phyloP scores from a whole-genome alignment of 2,329 filamentous ascomycete genomes.

The Botrytis cinerea region DNA sequence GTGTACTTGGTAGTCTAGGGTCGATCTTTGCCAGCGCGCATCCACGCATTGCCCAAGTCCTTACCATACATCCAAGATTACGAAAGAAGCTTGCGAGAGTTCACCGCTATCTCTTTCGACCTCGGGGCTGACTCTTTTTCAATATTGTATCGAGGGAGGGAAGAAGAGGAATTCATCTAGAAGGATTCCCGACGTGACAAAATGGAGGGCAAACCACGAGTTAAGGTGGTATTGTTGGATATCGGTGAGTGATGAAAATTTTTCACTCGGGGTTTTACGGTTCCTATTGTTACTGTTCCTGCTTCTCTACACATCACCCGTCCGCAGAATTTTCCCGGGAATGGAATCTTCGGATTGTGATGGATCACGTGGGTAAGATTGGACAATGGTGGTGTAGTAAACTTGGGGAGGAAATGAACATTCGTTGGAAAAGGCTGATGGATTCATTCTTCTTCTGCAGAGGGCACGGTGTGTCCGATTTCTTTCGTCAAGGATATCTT shows the following conservation, averaged over 20 bases:
- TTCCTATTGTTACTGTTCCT: conserved; percentile 9
- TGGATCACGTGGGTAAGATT: conserved; percentile 1
- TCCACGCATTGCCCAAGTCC: conserved; percentile 7
- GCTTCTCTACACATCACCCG: neutral
- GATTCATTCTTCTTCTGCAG: conserved; percentile 46
- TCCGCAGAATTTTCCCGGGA: conserved; percentile 6
- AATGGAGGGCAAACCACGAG: conserved; percentile 6
- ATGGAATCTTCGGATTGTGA: conserved; percentile 4
- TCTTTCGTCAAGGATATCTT: conserved; percentile 82
- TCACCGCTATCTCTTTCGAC: conserved; percentile 20
- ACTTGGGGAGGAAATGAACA: neutral
- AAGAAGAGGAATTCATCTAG: neutral
- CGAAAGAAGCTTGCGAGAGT: neutral
- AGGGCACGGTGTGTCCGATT: conserved; percentile 81
- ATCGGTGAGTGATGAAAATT: conserved; percentile 37
- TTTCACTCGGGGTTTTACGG: neutral
- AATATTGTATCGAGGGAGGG: conserved; percentile 2
- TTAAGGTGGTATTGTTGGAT: conserved; percentile 40
- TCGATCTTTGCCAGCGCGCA: conserved; percentile 18
- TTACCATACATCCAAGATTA: conserved; percentile 8
- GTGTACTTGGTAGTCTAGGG: neutral
- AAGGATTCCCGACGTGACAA: neutral
- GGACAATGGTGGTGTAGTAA: neutral
- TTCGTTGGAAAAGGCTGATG: conserved; percentile 17
- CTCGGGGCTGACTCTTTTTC: conserved; percentile 8